Conservation (phyloP, 345 rosid species). For the Populus simonii region DNA sequence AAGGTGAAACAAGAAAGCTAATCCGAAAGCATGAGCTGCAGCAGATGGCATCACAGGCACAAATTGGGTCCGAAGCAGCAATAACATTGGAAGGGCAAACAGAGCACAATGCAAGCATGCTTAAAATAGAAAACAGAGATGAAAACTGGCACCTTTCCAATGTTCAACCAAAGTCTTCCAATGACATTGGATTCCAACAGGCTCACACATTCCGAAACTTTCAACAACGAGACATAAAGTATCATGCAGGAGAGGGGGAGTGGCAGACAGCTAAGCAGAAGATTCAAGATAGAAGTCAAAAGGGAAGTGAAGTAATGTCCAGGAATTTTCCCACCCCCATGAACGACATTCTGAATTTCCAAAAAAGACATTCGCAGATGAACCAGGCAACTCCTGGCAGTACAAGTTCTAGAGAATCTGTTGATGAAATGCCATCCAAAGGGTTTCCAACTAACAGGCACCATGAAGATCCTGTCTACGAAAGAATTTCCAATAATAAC, state of each 20-base stretch:
- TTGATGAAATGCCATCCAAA: constrained; percentile 19
- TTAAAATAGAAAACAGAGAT: constrained; percentile 33
- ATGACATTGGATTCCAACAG: constrained; percentile 22
- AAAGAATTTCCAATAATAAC: constrained; percentile 14
- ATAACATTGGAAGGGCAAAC: constrained; percentile 23
- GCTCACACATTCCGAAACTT: constrained; percentile 19
- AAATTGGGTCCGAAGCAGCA: constrained; percentile 29
- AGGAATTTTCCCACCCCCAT: constrained; percentile 18
- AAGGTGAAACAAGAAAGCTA: constrained; percentile 24
- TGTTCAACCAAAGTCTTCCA: constrained; percentile 31
- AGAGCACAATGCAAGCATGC: constrained; percentile 17
- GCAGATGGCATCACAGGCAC: constrained; percentile 16
- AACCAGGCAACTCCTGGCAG: constrained; percentile 34
- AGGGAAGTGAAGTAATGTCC: constrained; percentile 24
- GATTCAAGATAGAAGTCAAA: constrained; percentile 28
- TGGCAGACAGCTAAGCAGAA: constrained; percentile 35
- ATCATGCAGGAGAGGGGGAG: constrained; percentile 21
- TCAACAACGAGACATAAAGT: constrained; percentile 29
- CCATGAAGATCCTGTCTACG: constrained; percentile 16
- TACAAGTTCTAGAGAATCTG: constrained; percentile 30
- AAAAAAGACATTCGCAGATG: constrained; percentile 30
- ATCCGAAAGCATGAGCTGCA: constrained; percentile 36
- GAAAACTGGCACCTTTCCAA: constrained; percentile 22
- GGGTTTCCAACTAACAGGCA: constrained; percentile 20
- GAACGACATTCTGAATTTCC: constrained; percentile 24